These are phyloP conservation scores for Selenicereus undatus DNA, from an alignment of 148 eudicot species.

Conservation along the genomic window DNA sequence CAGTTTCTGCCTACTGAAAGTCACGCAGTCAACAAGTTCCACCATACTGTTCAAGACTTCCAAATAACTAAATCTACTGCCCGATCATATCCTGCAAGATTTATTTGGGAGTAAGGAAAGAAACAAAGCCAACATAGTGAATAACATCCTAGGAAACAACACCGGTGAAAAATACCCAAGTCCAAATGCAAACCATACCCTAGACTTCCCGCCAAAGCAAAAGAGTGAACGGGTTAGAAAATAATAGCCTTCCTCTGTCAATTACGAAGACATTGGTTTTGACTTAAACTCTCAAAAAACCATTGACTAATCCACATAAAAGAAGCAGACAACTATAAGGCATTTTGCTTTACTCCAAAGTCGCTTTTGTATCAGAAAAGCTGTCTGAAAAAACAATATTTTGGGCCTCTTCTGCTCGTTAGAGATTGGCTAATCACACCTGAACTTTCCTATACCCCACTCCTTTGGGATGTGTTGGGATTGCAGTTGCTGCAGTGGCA, in stretches of 20 bases:
- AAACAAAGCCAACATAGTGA: background rate
- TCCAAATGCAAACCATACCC: no score
- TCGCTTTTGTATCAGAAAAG: background rate
- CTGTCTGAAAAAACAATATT: background rate
- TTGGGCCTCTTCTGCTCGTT: background rate
- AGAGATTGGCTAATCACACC: background rate
- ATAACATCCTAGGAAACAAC: background rate
- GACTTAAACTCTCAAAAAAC: no score
- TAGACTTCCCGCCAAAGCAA: no score
- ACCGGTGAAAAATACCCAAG: background rate
- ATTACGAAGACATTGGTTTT: no score
- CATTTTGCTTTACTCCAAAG: background rate
- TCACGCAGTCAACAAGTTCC: background rate
- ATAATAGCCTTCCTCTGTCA: no score
- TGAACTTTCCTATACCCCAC: background rate
- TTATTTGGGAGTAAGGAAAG: background rate
- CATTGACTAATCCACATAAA: no score
- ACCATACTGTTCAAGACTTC: background rate
- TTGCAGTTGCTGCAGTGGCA: background rate
- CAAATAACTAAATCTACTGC: background rate
- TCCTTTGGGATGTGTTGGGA: background rate
- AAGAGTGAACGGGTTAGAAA: no score
- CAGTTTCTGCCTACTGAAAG: background rate
- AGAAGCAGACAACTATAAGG: no score
- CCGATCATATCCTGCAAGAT: background rate